Evolutionary conservation across 495 filamentous ascomycete species (phyloP).

Genomic region (Penicillium riverlandense): DNA sequence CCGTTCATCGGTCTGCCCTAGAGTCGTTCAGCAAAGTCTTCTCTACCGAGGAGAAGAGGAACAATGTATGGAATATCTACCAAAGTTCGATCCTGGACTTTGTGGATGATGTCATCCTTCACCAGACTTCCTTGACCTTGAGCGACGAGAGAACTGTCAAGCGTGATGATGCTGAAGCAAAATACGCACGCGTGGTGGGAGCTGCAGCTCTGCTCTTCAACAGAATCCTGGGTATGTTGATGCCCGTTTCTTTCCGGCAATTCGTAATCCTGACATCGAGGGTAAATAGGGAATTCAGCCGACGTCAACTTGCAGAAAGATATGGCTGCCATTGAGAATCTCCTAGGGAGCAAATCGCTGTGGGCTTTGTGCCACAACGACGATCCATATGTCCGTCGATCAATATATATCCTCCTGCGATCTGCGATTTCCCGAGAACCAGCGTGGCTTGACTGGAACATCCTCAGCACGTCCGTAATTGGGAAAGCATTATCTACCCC

Average conservation of each 20-base stretch:
- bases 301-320: slow-evolving; percentile 46
- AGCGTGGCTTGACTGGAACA: slow-evolving; percentile 48
- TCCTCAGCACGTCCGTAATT: slow-evolving; percentile 63
- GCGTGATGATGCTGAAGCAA: slow-evolving; percentile 74
- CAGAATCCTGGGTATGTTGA: slow-evolving; percentile 35
- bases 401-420: slow-evolving; percentile 61
- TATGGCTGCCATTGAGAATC: slow-evolving; percentile 36
- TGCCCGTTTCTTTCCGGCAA: not conserved
- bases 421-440: slow-evolving; percentile 49
- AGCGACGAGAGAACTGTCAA: slow-evolving; percentile 83
- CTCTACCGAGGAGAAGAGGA: slow-evolving; percentile 67
- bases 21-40: slow-evolving; percentile 70
- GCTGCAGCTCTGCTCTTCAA: slow-evolving; percentile 43
- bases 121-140: slow-evolving; percentile 71
- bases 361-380: slow-evolving; percentile 66
- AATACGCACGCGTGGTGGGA: slow-evolving; percentile 73
- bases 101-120: slow-evolving; percentile 63
- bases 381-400: slow-evolving; percentile 65
- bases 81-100: slow-evolving; percentile 71
- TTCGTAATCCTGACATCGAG: not conserved
- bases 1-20: slow-evolving; percentile 62
- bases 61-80: slow-evolving; percentile 67
- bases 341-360: slow-evolving; percentile 59
- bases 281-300: slow-evolving; percentile 31
- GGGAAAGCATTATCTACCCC: slow-evolving; percentile 57